Conservation (phyloP, 305 asterid species). For the Lippia alba region DNA sequence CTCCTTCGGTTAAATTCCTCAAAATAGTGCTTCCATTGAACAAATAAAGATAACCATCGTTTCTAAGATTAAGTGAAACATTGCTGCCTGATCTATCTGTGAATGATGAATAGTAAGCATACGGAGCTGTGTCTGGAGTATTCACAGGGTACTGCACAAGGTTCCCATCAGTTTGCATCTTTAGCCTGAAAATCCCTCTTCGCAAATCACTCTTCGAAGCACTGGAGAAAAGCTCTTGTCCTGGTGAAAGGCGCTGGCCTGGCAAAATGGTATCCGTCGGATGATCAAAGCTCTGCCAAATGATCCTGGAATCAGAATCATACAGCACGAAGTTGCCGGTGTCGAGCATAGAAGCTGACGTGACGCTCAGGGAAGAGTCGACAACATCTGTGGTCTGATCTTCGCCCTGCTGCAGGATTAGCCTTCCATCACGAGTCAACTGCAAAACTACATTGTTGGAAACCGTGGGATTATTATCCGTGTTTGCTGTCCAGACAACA, state of each 20-base stretch:
- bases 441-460: slow-evolving; percentile 23
- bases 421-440: slow-evolving; percentile 35
- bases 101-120: slow-evolving; percentile 34
- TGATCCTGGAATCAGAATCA: slow-evolving; percentile 11
- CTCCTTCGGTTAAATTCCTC: background rate
- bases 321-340: slow-evolving; percentile 55
- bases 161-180: slow-evolving; percentile 55
- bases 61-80: slow-evolving; percentile 45
- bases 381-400: slow-evolving; percentile 16
- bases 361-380: slow-evolving; percentile 1
- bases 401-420: slow-evolving; percentile 10
- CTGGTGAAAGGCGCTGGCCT: slow-evolving; percentile 42
- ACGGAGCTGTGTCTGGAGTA: background rate
- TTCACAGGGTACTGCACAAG: slow-evolving; percentile 54
- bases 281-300: slow-evolving; percentile 46
- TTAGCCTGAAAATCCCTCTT: slow-evolving; percentile 48
- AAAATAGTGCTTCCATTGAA: background rate
- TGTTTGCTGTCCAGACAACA: slow-evolving; percentile 41
- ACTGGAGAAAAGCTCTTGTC: slow-evolving; percentile 40
- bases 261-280: slow-evolving; percentile 55
- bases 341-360: slow-evolving; percentile 54
- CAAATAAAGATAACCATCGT: slow-evolving; percentile 23
- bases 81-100: background rate
- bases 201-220: slow-evolving; percentile 35
- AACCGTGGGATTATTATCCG: slow-evolving; percentile 19